Evolutionary conservation across 176 grass and related monocot genomes (phyloP), one percentile per base, ranked within the genome.

Genomic region (Carex scoparia): DNA sequence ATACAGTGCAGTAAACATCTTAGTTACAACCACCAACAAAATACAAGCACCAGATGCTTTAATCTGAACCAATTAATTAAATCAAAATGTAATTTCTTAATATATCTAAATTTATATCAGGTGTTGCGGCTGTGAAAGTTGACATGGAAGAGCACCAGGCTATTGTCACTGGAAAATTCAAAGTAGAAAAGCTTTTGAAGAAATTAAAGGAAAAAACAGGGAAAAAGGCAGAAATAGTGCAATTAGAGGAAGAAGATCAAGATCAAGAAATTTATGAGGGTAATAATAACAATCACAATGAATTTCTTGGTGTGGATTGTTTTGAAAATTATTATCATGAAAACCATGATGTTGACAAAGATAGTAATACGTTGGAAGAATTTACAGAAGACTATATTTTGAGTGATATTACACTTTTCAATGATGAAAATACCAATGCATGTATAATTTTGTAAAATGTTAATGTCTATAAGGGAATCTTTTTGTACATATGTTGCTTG

Each of bases 371-470:
- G 40, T 61, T 8, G 58, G 40, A 82, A 32, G 58, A 33, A 8
- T 74, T 86, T 78, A 27, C 37, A n/a, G 78, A 86, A 16, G 65
- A 76, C 2, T 28, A 56, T 10, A 44, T 68, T 69, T 28, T 58
- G 9, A 28, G 3, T 42, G 28, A 76, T 78, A 33, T 86, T 48
- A 38, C 57, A 49, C 58, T 90, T 73, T 90, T 90, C 2, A 90
- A 59, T 40, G 88, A 90, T 23, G 88, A 90, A 37, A 90, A 90
- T 16, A 79, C 80, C n/a, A 90, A 90, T 80, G 61, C 85, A 69
- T 90, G 88, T 84, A 66, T 60, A 18, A 87, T 90, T 33, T 14
- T 78, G 40, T 89, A 74, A 77, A 77, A 15, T 53, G 23, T 5
- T 54, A 55, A 77, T 3, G 19, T 56, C 4, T 32, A 15, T 13